A percentile compares a stretch with the other conserved stretches of the same genome.
phyloP scores from a whole-genome alignment of 1,139 yeast genomes.

The Suhomyces choctaworum region DNA sequence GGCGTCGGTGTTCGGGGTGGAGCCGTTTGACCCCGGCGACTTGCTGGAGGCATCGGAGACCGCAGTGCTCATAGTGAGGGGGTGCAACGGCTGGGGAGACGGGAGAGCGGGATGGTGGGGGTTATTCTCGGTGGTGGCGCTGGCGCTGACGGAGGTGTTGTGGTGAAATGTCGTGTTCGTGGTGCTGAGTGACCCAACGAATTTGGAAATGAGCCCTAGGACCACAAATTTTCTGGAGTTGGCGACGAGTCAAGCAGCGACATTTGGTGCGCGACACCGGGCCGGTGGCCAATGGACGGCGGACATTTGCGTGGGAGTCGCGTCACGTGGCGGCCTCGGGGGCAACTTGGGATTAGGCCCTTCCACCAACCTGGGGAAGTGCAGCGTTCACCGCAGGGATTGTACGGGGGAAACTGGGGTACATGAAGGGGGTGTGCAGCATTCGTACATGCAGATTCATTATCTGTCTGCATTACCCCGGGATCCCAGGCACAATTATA shows the following conservation, averaged over 20 bases:
- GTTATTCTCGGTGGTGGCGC: too few species aligned
- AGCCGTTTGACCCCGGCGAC: slow-evolving; percentile 9
- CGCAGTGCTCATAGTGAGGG: slow-evolving; percentile 7
- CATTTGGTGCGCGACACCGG: background rate
- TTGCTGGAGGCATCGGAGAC: slow-evolving; percentile 7
- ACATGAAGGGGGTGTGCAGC: background rate
- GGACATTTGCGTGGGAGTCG: background rate
- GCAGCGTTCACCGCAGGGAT: background rate
- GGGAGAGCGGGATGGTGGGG: too few species aligned
- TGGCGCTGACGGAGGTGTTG: background rate
- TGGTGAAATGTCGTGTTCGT: too few species aligned
- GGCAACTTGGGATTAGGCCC: background rate
- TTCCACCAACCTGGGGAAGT: background rate
- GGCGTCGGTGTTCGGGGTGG: slow-evolving; percentile 10
- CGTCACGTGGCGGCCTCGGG: background rate
- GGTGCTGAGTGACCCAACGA: background rate
- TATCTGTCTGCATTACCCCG: too few species aligned
- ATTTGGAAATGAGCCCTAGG: background rate
- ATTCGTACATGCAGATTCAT: too few species aligned
- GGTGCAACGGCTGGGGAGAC: background rate
- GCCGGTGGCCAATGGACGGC: background rate
- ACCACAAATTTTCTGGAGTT: slow-evolving; percentile 2
- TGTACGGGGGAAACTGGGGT: background rate
- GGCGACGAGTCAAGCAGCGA: background rate
- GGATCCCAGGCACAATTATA: too few species aligned